Evolutionary conservation across 345 rosid species (phyloP).

Genomic region (Hypericum androsaemum): DNA sequence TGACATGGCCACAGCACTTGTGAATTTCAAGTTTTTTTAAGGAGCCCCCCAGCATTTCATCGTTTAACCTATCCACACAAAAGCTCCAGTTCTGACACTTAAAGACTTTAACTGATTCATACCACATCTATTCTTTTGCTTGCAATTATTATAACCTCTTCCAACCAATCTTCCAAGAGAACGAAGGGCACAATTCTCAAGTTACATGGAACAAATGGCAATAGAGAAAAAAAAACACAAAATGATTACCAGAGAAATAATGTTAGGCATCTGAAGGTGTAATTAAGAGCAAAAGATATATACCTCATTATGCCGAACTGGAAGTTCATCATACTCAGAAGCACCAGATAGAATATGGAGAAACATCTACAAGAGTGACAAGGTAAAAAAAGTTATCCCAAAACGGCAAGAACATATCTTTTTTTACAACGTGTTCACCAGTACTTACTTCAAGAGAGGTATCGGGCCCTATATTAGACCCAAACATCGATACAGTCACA

Average conservation of each 20-base stretch:
- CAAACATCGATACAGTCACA: conserved; percentile 94
- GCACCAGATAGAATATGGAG: conserved; percentile 79
- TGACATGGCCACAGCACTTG: too few species aligned
- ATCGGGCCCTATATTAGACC: conserved; percentile 86
- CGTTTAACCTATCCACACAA: too few species aligned
- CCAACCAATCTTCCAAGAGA: too few species aligned
- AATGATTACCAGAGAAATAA: background rate
- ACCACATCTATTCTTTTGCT: too few species aligned
- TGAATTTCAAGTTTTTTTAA: too few species aligned
- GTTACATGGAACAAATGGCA: too few species aligned
- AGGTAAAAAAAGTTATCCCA: conserved; percentile 5
- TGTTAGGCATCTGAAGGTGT: background rate
- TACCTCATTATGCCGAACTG: conserved; percentile 99
- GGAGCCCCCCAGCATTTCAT: too few species aligned
- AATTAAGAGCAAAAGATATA: conserved; percentile 2
- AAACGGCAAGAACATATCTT: background rate
- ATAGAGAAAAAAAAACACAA: too few species aligned
- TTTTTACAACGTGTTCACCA: conserved; percentile 4
- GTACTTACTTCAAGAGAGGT: conserved; percentile 80
- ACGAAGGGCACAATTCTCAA: too few species aligned
- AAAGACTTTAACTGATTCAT: too few species aligned
- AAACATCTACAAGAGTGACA: conserved; percentile 42
- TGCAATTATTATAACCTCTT: too few species aligned
- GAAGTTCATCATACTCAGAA: conserved; percentile 91
- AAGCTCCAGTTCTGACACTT: too few species aligned